Conservation (phyloP, 345 rosid genomes). For the Salix purpurea region DNA sequence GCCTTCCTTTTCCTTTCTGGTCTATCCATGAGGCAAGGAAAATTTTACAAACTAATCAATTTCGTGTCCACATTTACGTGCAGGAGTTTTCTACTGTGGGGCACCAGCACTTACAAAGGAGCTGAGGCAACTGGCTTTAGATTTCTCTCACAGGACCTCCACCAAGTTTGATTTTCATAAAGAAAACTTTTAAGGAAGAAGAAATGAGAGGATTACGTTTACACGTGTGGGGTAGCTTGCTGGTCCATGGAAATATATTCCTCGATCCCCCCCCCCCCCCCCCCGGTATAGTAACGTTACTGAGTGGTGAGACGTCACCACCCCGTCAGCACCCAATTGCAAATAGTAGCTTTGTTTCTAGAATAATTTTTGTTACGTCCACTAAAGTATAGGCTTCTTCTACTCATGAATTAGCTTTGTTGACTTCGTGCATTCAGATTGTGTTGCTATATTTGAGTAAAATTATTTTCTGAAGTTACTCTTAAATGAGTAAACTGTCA, state of each 20-base stretch:
- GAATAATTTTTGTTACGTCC: background rate
- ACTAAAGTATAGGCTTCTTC: too few species aligned
- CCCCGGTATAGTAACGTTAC: background rate
- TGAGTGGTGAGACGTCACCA: background rate
- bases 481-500: too few species aligned
- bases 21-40: background rate
- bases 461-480: too few species aligned
- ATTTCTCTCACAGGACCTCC: slow-evolving; percentile 72
- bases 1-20: background rate
- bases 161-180: slow-evolving; percentile 91
- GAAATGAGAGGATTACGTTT: background rate
- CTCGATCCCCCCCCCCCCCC: too few species aligned
- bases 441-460: too few species aligned
- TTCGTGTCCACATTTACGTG: background rate
- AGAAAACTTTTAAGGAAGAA: slow-evolving; percentile 56
- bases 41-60: background rate
- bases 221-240: background rate
- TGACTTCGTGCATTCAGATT: background rate
- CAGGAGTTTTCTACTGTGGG: slow-evolving; percentile 96
- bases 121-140: slow-evolving; percentile 56
- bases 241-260: background rate
- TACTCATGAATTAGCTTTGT: background rate
- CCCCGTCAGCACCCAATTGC: background rate
- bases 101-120: slow-evolving; percentile 66
- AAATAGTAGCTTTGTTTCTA: background rate